Base-by-base conservation (phyloP, 108 stramenopile species). In the Cylindrotheca fusiformis region DNA sequence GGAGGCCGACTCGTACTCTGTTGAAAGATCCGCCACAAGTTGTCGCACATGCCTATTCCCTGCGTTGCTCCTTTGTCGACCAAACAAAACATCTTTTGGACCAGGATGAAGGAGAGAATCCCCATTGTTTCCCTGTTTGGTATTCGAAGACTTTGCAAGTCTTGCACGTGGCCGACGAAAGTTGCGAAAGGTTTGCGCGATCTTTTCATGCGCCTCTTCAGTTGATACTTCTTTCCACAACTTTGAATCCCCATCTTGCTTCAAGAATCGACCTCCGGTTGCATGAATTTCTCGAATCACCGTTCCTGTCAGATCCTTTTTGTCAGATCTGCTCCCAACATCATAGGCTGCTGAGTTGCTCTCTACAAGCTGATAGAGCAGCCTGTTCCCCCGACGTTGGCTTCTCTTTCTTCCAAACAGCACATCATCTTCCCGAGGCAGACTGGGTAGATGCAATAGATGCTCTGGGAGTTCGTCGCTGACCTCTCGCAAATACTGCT, bases 191-290 rank as follows among this genome's bases (percentile, higher is more conserved):
- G 14, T 41, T 41, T 41, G 36, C 6, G 10, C 14, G 14, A 41
- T 41, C 36, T 41, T 41, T 41, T 41, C 36, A 10, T 14, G 36
- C 6, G 14, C 14, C 36, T 41, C 36, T 6, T 6, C 10, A 10
- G 6, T 14, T 14, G 6, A 6, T 14, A 41, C 36, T 10, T 10
- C 10, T 41, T 41, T 41, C 36, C 36, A 41, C n/a, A n/a, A 41
- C 36, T 14, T 10, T 41, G 10, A 41, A 6, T 41, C 36, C 36
- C 14, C 36, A 6, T 41, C 36, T 41, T 41, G 36, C 36, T 58
- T 54, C 14, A 76, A 48, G 30, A 76, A 76, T 48, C 68, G 55
- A 1, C 75, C 75, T 2, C 58, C 58, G 2, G 55, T 52, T 12
- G 58, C 63, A 18, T 69, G 55, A 23, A 69, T 53, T 21, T 52